phyloP scores from a whole-genome alignment of 1,284 basidiomycete genomes.

The Leccinum proliferum region DNA sequence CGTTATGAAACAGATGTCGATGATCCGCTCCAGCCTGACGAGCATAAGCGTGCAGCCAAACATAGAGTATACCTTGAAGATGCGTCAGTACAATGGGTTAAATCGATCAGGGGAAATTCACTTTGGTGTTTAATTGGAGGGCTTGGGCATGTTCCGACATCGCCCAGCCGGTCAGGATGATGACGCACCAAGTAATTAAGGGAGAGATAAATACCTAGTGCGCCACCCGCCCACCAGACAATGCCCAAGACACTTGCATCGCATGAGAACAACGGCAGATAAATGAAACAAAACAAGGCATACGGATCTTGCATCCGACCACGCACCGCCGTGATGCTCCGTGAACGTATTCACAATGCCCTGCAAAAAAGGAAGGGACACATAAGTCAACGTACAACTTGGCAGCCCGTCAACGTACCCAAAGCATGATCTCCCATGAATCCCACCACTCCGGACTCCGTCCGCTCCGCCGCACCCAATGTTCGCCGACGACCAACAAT shows the following conservation, averaged over 20 bases:
- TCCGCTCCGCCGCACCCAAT: slow-evolving; percentile 71
- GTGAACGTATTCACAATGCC: slow-evolving; percentile 87
- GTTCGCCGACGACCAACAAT: slow-evolving; percentile 77
- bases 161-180: slow-evolving; percentile 84
- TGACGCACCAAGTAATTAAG: slow-evolving; percentile 68
- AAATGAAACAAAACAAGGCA: slow-evolving; percentile 22
- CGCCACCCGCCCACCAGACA: slow-evolving; percentile 87
- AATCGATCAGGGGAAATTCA: slow-evolving; percentile 22
- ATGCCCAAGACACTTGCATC: slow-evolving; percentile 36
- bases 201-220: slow-evolving; percentile 82
- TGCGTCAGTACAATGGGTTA: slow-evolving; percentile 7
- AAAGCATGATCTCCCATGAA: slow-evolving; percentile 82
- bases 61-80: slow-evolving; percentile 65
- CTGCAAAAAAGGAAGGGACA: slow-evolving; percentile 9
- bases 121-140: slow-evolving; percentile 79
- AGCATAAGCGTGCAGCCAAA: slow-evolving; percentile 87
- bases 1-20: slow-evolving; percentile 82
- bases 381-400: not conserved
- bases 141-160: slow-evolving; percentile 91
- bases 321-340: slow-evolving; percentile 74
- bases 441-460: slow-evolving; percentile 90
- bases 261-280: not conserved
- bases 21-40: slow-evolving; percentile 76
- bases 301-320: slow-evolving; percentile 95
- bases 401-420: slow-evolving; percentile 48